Evolutionary conservation across 495 filamentous ascomycete species (phyloP).

Genomic region (Penicillium turbatum): DNA sequence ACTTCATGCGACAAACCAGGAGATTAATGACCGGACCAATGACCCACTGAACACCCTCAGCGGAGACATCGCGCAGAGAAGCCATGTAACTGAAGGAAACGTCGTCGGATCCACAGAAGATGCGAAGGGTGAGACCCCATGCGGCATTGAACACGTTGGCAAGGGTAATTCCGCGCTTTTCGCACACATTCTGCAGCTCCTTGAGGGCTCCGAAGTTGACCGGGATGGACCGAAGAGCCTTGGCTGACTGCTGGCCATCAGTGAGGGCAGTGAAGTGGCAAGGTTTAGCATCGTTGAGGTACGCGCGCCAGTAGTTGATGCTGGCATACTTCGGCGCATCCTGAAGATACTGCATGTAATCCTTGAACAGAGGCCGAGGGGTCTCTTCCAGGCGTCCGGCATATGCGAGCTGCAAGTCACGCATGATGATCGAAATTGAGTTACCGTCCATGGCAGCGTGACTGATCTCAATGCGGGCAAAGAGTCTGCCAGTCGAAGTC

Average conservation of each 20-base stretch:
- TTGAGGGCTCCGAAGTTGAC: constrained; percentile 28
- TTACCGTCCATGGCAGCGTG: constrained; percentile 51
- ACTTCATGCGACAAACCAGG: constrained; percentile 47
- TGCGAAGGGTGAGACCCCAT: constrained; percentile 50
- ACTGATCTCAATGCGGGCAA: constrained; percentile 54
- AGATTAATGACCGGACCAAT: constrained; percentile 54
- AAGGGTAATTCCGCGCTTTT: constrained; percentile 45
- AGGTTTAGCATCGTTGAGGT: constrained; percentile 46
- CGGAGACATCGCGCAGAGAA: constrained; percentile 47
- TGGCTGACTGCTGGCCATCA: constrained; percentile 24
- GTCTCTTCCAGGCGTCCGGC: constrained; percentile 30
- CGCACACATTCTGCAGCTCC: constrained; percentile 40
- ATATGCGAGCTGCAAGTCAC: constrained; percentile 48
- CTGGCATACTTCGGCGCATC: constrained; percentile 34
- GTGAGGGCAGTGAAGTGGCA: constrained; percentile 49
- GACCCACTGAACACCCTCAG: constrained; percentile 42
- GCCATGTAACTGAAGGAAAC: constrained; percentile 53
- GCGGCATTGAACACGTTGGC: constrained; percentile 50
- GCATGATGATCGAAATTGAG: constrained; percentile 46
- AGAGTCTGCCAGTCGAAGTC: constrained; percentile 36
- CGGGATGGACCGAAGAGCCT: constrained; percentile 32
- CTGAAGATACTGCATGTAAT: constrained; percentile 48
- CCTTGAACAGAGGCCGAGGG: constrained; percentile 48
- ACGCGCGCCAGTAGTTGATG: constrained; percentile 50
- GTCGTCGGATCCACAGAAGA: constrained; percentile 46